A percentile compares a stretch with the other conserved stretches of the same genome.
Evolutionary conservation across 495 filamentous ascomycete species (phyloP).

Genomic region (Annulohypoxylon maeteangense): DNA sequence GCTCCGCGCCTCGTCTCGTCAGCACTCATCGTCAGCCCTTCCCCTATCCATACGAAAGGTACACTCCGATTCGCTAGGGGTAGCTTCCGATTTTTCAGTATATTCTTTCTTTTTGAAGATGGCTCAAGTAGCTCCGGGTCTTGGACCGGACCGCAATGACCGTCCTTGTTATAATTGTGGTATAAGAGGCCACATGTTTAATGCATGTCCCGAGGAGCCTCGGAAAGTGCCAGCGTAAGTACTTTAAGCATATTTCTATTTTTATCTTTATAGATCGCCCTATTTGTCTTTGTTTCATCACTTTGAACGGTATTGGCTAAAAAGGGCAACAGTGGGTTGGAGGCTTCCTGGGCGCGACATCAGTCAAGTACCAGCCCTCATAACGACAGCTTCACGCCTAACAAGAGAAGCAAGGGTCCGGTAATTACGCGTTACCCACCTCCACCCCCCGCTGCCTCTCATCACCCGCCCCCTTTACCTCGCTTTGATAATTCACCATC

Average conservation of each 20-base stretch:
- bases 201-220: constrained; percentile 62
- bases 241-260: constrained; percentile 47
- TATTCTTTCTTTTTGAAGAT: constrained; percentile 38
- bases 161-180: constrained; percentile 65
- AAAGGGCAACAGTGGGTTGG: constrained; percentile 48
- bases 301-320: constrained; percentile 32
- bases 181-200: constrained; percentile 57
- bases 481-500: constrained; percentile 44
- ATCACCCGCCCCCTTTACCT: constrained; percentile 36
- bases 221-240: constrained; percentile 70
- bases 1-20: constrained; percentile 11
- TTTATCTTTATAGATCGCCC: constrained; percentile 2
- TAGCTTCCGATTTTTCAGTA: constrained; percentile 19
- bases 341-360: constrained; percentile 52
- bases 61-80: background rate
- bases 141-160: constrained; percentile 47
- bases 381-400: constrained; percentile 41
- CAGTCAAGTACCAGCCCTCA: constrained; percentile 52
- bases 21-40: background rate
- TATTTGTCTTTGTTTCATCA: constrained; percentile 4
- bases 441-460: constrained; percentile 44
- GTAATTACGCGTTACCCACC: constrained; percentile 56
- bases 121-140: constrained; percentile 51
- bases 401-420: constrained; percentile 52
- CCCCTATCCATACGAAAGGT: constrained; percentile 4